Base-by-base conservation (phyloP, 345 rosid species). In the Heritiera fomes region DNA sequence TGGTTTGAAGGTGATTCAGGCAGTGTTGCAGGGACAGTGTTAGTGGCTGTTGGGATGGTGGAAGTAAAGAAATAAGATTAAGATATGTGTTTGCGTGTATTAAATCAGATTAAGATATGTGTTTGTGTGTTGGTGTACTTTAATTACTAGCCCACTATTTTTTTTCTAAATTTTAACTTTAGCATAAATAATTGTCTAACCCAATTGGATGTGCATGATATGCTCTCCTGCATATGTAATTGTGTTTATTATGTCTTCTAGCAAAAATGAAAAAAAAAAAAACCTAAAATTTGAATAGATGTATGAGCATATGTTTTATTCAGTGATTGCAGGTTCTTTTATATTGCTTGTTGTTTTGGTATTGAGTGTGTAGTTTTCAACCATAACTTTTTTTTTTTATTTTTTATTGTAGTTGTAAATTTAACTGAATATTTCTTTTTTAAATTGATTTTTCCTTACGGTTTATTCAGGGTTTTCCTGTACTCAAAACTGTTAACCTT, bases 401-500 rank as follows among this genome's bases (percentile, higher is more conserved):
- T 34, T 34, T 0, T 34, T 45, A 60, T 79, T 52, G 75, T 41
- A 65, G 64, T 20, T 78, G 32, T 61, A 76, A 59, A 46, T 80
- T 58, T 40, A 49, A 28, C 17, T 38, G 28, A 23, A 45, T 71
- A 62, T 55, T 4, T 17, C 74, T 56, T 30, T 65, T 53, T 15
- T 32, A 20, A 15, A 63, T 66, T 61, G 40, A n/a, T 1, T 70
- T 67, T 76, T 66, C 45, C 32, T 53, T 30, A 41, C n/a, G 53
- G 49, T 46, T 46, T 46, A 18, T 56, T 49, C 50, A 63, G 28
- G 17, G 68, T 18, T 59, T 61, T 72, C 68, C 67, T 63, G 13
- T 71, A 43, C 40, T n/a, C 30, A 23, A 17, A 20, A 17, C 77
- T 67, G 45, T 77, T 77, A 59, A 68, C 28, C 66, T 63, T 82